Conservation (phyloP, 208 protist species). For the Wallacemonas sp. region DNA sequence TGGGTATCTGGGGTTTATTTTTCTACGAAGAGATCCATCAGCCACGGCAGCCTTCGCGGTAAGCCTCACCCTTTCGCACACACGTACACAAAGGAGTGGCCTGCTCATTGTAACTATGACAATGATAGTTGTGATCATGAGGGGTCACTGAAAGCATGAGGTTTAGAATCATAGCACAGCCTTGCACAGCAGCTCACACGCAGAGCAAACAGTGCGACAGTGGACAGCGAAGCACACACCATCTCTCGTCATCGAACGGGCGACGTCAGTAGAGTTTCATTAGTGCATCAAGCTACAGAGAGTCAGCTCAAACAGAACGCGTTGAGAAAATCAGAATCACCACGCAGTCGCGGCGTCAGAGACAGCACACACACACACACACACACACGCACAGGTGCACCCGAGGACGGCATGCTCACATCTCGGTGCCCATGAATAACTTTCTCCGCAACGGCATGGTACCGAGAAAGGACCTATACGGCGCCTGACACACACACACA, state of each 20-base stretch:
- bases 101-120: slow-evolving; percentile 49
- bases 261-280: slow-evolving; percentile 15
- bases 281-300: slow-evolving; percentile 2
- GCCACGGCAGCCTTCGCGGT: slow-evolving; percentile 32
- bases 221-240: not conserved
- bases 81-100: not conserved
- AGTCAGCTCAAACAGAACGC: slow-evolving; percentile 64
- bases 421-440: slow-evolving; percentile 17
- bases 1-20: slow-evolving; percentile 42
- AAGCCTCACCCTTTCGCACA: slow-evolving; percentile 26
- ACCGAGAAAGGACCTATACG: slow-evolving; percentile 9
- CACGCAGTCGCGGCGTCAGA: too few species aligned
- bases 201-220: not conserved
- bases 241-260: not conserved
- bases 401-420: not conserved
- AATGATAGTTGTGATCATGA: slow-evolving; percentile 28
- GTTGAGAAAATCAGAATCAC: slow-evolving; percentile 19
- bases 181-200: not conserved
- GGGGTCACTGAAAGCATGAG: slow-evolving; percentile 22
- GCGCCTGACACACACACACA: not conserved
- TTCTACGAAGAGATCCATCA: slow-evolving; percentile 47
- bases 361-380: slow-evolving; percentile 3
- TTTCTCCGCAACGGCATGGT: slow-evolving; percentile 6
- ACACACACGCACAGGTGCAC: not conserved
- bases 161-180: slow-evolving; percentile 21